Evolutionary conservation across 495 filamentous ascomycete genomes (phyloP), one percentile per base, ranked within the genome.

Genomic region (Neurospora tetrasperma): DNA sequence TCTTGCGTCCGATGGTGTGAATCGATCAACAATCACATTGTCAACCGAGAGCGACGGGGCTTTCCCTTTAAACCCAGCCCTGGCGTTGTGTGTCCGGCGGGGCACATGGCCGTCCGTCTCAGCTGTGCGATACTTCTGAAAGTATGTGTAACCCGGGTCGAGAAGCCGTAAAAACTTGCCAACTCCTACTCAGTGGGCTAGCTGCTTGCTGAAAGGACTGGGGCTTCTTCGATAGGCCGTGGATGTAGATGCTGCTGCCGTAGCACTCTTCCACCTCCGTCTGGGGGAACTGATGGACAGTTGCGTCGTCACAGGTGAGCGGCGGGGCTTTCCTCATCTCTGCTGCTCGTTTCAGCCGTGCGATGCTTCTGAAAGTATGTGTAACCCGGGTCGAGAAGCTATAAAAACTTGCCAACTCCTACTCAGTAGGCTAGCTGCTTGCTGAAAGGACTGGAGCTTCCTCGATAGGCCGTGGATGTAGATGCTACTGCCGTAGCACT

Each of bases 151-250:
- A 31, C 40, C 27, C 66, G 31, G 48, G 41, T 73, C 71, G 71
- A 73, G 71, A 70, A 69, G 54, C 71, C 71, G 48, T 73, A 73
- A 73, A 73, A 73, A 69, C 8, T 42, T 70, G 62, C 71, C 71
- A 73, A 73, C 41, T 70, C 71, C 62, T 70, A 73, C 62, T 48
- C 71, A 43, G 20, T 16, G 11, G 18, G 71, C 41, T 69, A 38
- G 23, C 11, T 62, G 42, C 71, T 68, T 69, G 71, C 23, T 69
- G 62, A 41, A 72, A 70, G 71, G 71, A 73, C 62, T 73, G 66
- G 71, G 71, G 71, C 54, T 62, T 69, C 40, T 69, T 70, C 62
- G 71, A 73, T 62, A 4, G 54, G 54, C 54, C 54, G 54, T 62
- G 54, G 54, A 62, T 62, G 54, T 12, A 62, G 54, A 62, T 62